phyloP scores from a whole-genome alignment of 208 protist species.

The Wallacemonas sp. region DNA sequence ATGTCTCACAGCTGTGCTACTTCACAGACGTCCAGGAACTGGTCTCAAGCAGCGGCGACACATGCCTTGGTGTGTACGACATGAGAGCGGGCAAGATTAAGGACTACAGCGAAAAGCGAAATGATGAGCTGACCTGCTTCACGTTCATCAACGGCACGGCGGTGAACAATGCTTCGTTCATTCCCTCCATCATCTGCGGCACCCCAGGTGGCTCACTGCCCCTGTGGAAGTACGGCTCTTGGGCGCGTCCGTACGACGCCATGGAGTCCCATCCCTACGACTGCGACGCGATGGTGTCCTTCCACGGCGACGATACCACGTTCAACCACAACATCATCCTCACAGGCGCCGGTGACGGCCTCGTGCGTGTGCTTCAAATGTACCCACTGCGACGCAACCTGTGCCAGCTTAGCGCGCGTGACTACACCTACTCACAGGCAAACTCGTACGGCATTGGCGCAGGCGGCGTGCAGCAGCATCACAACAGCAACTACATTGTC shows the following conservation, averaged over 20 bases:
- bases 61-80: conserved; percentile 83
- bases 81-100: conserved; percentile 65
- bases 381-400: conserved; percentile 85
- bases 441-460: conserved; percentile 38
- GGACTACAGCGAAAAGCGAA: conserved; percentile 83
- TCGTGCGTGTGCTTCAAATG: conserved; percentile 88
- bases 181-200: conserved; percentile 86
- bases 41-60: conserved; percentile 87
- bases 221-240: conserved; percentile 91
- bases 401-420: conserved; percentile 85
- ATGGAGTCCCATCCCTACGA: conserved; percentile 79
- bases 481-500: conserved; percentile 44
- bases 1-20: conserved; percentile 87
- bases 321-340: conserved; percentile 91
- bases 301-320: conserved; percentile 72
- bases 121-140: conserved; percentile 89
- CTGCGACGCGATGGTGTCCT: conserved; percentile 85
- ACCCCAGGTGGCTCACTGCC: conserved; percentile 76
- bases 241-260: conserved; percentile 80
- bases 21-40: conserved; percentile 86
- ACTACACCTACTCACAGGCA: conserved; percentile 79
- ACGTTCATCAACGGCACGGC: conserved; percentile 88
- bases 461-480: conserved; percentile 18
- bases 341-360: conserved; percentile 84
- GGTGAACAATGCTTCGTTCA: conserved; percentile 68